Evolutionary conservation across 441 rosid genomes (phyloP).

Genomic region (Omphalea diandra): DNA sequence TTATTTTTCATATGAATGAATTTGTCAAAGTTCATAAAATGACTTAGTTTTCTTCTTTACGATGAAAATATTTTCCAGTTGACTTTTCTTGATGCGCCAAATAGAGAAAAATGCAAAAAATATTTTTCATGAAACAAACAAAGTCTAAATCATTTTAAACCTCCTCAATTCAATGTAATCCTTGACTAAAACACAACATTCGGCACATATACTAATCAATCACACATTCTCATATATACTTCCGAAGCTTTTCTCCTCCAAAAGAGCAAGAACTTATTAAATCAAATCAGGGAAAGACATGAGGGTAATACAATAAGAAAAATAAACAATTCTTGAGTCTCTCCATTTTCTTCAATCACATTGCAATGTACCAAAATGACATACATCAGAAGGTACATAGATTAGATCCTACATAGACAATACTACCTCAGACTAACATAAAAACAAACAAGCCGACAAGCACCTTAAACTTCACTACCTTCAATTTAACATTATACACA

Average conservation of each 20-base stretch:
- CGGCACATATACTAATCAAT: background rate
- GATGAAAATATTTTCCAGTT: too few relatives aligned
- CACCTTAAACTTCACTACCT: background rate
- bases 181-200: background rate
- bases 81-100: too few relatives aligned
- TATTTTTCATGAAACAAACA: too few relatives aligned
- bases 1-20: too few relatives aligned
- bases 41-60: too few relatives aligned
- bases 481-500: background rate
- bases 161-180: background rate
- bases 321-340: background rate
- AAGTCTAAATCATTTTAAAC: too few relatives aligned
- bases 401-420: background rate
- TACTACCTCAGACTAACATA: conserved; percentile 2
- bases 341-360: background rate
- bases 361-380: background rate
- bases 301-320: background rate
- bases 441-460: background rate
- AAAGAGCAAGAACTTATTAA: too few relatives aligned
- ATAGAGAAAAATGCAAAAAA: too few relatives aligned
- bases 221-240: background rate
- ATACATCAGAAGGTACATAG: background rate
- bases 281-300: background rate
- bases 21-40: too few relatives aligned
- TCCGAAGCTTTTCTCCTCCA: background rate